Evolutionary conservation across 495 filamentous ascomycete genomes (phyloP).

Genomic region (Bacidia gigantensis): DNA sequence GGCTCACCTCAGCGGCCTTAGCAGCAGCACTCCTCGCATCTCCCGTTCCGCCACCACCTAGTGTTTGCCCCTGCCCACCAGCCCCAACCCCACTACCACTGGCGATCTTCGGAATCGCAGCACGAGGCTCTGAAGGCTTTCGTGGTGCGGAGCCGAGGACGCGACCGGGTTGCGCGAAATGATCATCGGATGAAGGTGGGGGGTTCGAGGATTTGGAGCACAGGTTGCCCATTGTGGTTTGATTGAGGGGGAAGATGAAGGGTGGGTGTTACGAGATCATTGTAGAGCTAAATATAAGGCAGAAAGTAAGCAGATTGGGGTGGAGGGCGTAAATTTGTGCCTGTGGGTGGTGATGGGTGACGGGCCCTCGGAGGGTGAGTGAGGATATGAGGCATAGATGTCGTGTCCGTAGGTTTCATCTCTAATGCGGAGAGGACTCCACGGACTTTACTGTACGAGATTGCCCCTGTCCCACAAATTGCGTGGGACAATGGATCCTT

Average conservation of each 20-base stretch:
- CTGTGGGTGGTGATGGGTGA: too few species aligned
- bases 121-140: constrained; percentile 5
- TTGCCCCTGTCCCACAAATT: too few species aligned
- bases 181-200: constrained; percentile 9
- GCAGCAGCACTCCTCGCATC: constrained; percentile 15
- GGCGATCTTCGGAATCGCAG: constrained; percentile 9
- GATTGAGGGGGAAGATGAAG: background rate
- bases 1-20: constrained; percentile 12
- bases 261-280: background rate
- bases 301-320: background rate
- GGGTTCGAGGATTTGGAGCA: constrained; percentile 43
- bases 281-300: background rate
- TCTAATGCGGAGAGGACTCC: too few species aligned
- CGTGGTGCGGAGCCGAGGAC: constrained; percentile 37
- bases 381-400: too few species aligned
- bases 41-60: constrained; percentile 5
- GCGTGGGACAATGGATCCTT: too few species aligned
- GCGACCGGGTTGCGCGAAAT: constrained; percentile 51
- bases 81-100: background rate
- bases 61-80: constrained; percentile 4
- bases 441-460: too few species aligned
- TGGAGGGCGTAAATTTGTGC: too few species aligned
- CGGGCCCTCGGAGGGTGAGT: too few species aligned
- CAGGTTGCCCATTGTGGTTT: constrained; percentile 52
- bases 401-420: too few species aligned